A percentile compares a stretch with the other conserved stretches of the same genome.
phyloP scores from a whole-genome alignment of 192 early-diverging fungal species.

The Gonapodya prolifera region DNA sequence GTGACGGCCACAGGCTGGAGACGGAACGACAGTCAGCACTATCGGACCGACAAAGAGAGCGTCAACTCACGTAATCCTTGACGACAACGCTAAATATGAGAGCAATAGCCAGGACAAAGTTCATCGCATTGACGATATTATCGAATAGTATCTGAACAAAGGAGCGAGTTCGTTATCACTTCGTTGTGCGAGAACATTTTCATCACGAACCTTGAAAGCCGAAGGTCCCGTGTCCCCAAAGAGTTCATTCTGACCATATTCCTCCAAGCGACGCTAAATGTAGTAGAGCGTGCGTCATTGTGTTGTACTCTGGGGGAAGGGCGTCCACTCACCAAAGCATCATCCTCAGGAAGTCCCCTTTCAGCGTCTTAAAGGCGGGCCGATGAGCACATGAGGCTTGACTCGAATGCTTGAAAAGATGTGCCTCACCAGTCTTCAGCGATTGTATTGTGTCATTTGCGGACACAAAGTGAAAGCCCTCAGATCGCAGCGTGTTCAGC shows the following conservation, averaged over 20 bases:
- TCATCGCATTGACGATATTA: constrained; percentile 11
- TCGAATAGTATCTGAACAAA: constrained; percentile 5
- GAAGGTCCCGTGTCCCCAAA: constrained; percentile 1
- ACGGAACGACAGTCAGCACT: background rate
- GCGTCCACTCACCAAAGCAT: background rate
- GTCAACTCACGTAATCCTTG: constrained; percentile 6
- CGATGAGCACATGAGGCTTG: background rate
- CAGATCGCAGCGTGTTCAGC: background rate
- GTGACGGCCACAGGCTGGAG: background rate
- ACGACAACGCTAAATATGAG: background rate
- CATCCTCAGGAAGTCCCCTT: background rate
- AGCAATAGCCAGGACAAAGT: constrained; percentile 11
- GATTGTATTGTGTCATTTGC: background rate
- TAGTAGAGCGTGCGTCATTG: background rate
- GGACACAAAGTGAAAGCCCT: background rate
- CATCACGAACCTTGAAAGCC: constrained; percentile 1
- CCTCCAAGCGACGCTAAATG: background rate
- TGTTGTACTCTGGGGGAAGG: background rate
- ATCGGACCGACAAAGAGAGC: background rate
- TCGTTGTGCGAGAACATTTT: background rate
- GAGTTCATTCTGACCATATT: background rate
- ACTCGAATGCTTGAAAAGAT: background rate
- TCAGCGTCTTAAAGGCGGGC: background rate
- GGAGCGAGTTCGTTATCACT: background rate
- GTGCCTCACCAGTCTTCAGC: background rate